Base-by-base conservation (phyloP, 2,329 filamentous ascomycete genomes). In the Colletotrichum sp. region DNA sequence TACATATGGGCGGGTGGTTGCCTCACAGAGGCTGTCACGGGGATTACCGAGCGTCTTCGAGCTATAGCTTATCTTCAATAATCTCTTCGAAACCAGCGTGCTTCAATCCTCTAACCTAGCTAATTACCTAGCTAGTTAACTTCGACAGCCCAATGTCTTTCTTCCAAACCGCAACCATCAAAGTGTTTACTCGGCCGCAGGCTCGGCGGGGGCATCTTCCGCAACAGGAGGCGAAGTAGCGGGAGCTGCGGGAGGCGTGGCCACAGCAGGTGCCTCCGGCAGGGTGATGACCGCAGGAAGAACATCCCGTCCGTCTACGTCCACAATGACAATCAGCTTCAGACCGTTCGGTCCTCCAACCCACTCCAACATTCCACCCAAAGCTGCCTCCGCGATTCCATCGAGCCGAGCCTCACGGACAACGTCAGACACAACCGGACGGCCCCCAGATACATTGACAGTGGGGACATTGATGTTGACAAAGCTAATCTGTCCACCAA, bases 251-350 rank as follows among this genome's bases (percentile, higher is more conserved):
- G 27, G 39, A 49, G 39, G 9, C 0, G 39, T 49, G 19, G 0
- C 9, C 9, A 49, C 15, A 0, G 13, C 49, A 32, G 63, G 27
- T 1, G 30, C 3, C 62, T 57, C 13, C 19, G 72, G 55, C 30
- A 66, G 29, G 4, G 15, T 22, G 1, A 62, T 55, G 5, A 68
- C 32, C 11, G 29, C 30, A 8, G 63, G 29, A 0, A 61, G 9
- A 4, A 59, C n/a, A 12, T 29, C n/a, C n/a, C 36, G 27, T 25
- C 71, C 66, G 8, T 75, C 71, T 0, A 57, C 49, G 9, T 77
- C 66, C 29, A 77, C 75, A 1, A 66, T 22, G 25, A 71, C 34
- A 3, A 74, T 63, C 25, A 77, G 16, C n/a, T 77, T 77, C 32
- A 77, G 71, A 9, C 65, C 75, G 5, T 16, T 59, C 19, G 73